Conservation (phyloP, 2,329 filamentous ascomycete genomes). For the Chalaropsis thielavioides region DNA sequence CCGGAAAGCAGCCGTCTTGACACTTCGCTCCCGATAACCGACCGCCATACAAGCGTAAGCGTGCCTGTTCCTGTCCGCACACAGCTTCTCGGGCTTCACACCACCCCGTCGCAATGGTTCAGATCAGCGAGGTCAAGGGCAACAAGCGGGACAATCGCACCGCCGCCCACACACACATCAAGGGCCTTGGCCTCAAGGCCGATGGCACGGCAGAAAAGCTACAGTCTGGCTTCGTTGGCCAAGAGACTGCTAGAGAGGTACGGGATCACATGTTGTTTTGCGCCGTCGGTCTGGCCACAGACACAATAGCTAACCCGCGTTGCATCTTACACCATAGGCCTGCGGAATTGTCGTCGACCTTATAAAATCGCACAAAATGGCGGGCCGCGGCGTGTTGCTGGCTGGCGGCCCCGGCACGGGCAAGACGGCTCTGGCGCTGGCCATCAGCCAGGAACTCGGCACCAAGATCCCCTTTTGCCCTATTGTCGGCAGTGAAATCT, state of each 20-base stretch:
- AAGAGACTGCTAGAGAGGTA: conserved; percentile 77
- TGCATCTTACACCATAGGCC: conserved; percentile 40
- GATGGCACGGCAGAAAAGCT: conserved; percentile 77
- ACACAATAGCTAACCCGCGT: not conserved
- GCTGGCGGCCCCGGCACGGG: conserved; percentile 91
- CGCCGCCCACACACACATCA: conserved; percentile 95
- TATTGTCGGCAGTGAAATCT: conserved; percentile 95
- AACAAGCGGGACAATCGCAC: conserved; percentile 92
- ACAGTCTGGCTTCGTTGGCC: conserved; percentile 76
- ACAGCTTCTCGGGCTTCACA: not conserved
- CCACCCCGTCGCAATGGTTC: conserved; percentile 47
- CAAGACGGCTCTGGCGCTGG: conserved; percentile 90
- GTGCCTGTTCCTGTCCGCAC: no score
- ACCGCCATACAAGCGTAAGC: no score
- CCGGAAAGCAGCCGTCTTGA: no score
- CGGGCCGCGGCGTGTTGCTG: conserved; percentile 79
- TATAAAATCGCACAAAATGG: conserved; percentile 95
- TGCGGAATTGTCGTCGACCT: conserved; percentile 92
- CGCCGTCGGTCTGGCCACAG: not conserved
- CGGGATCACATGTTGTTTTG: conserved; percentile 18
- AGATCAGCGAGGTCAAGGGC: conserved; percentile 88
- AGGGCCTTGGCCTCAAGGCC: conserved; percentile 70
- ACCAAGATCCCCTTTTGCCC: conserved; percentile 98
- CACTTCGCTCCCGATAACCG: no score
- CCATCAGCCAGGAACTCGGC: conserved; percentile 90